Evolutionary conservation across 2,329 filamentous ascomycete genomes (phyloP), one percentile per base, ranked within the genome.

Genomic region (Kalmusia sp.): DNA sequence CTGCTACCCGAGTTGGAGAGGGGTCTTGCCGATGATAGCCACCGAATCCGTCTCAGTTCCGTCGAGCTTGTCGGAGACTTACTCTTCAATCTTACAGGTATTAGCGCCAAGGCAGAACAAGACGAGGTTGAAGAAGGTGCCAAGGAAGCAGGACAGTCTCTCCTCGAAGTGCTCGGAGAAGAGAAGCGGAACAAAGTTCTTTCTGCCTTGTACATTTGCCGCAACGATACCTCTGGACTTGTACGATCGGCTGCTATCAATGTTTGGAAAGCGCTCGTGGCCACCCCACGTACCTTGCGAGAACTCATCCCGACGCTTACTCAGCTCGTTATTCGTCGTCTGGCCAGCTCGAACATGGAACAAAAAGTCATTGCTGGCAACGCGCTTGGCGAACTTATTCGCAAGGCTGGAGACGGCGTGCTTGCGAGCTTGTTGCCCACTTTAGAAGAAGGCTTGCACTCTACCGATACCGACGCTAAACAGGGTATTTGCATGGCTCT

Each of bases 311-410:
- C 95, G 38, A 97, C 92, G 1, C 87, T 99, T 55, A 96, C 92
- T 5, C 93, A 97, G 73, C 87, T 99, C 59, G 89, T 99, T 65
- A 98, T 99, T 72, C 87, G 91, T 54, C 90, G 95, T 43, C 84
- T 99, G 63, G 95, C 92, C 57, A 98, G 93, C 73, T 90, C 93
- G 39, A 98, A 97, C 70, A 93, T 96, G 88, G 95, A 99, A 75
- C 95, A 99, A 76, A 98, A 97, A 80, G 90, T 96, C 64, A 99
- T 99, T 80, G 95, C 96, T 62, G 93, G 93, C 73, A 98, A 98
- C 74, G 92, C 95, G 43, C 83, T 99, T 51, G 95, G 95, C 69
- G 95, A 99, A 73, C 86, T 99, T 62, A 98, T 99, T 69, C 89
- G 95, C 68, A 97, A 96, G 77, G 93, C 95, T 68, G 95, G 96